Evolutionary conservation across 2,329 filamentous ascomycete genomes (phyloP), one percentile per base, ranked within the genome.

Genomic region (Bimuria novae-zelandiae): DNA sequence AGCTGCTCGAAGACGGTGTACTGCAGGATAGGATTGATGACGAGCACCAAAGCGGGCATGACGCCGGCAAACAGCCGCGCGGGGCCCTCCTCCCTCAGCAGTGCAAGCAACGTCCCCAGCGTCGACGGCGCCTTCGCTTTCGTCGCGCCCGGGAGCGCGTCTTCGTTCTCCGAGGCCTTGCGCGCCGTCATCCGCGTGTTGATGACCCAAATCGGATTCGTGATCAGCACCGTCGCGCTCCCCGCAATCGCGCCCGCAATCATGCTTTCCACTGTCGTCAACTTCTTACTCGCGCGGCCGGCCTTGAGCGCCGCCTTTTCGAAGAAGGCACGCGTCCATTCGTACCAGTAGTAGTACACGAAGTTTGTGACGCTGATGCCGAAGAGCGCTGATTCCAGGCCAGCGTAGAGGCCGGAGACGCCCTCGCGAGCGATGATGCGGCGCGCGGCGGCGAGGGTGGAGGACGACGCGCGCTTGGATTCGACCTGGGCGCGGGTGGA

Each of bases 311-410:
- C 91, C 8, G 91, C 89, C 60, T 76, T 81, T 73, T 90, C 91
- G 78, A 97, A 97, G 72, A 89, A 89, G 45, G 88, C 83, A 54
- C 92, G 87, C 58, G 92, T 94, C 90, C 91, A 99, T 79, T 99
- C 94, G 77, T 97, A 99, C 93, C 90, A 99, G 82, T 97, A 99
- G 80, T 99, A 99, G 82, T 99, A 99, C 42, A 99, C 93, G 73
- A 99, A 99, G 81, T 99, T 99, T 67, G 94, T 99, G 64, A 99
- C 88, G 75, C 89, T 94, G 80, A 99, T 97, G 74, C 94, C 94
- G 75, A 99, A 97, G 40, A 99, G 82, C 46, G 94, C 94, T 57
- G 90, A 95, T 75, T 96, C 91, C 54, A 99, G 85, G 36, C 94
- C 94, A 6, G 94, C 87, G 74, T 97, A 99, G 30, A 99, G 85